A percentile compares a stretch with the other conserved stretches of the same genome.
Evolutionary conservation across 768 basidiomycete genomes (phyloP).

Genomic region (Leccinum aurantiacum): DNA sequence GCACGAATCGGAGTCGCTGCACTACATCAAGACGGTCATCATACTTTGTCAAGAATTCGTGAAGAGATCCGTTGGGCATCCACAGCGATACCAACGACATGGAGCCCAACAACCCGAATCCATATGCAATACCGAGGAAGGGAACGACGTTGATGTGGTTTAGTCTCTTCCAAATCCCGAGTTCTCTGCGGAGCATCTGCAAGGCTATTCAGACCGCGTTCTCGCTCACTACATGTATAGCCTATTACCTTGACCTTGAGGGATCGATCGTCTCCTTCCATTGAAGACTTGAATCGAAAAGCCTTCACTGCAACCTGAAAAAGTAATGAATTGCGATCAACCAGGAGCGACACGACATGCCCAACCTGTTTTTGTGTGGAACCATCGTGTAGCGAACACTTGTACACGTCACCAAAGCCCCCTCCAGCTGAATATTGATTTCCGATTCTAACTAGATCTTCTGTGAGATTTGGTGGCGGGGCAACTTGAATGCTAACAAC

Average conservation of each 20-base stretch:
- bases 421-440: no score
- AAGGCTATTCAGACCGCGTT: not conserved
- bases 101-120: not conserved
- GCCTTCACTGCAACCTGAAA: conserved; percentile 1
- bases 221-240: not conserved
- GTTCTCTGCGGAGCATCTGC: not conserved
- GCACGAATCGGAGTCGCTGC: not conserved
- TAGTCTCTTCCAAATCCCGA: not conserved
- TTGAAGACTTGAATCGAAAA: not conserved
- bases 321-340: not conserved
- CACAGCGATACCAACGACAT: not conserved
- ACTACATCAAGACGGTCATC: not conserved
- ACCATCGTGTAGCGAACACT: no score
- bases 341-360: not conserved
- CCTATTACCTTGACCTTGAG: not conserved
- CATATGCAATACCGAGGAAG: not conserved
- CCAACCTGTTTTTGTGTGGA: not conserved
- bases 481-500: no score
- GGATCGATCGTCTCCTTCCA: not conserved
- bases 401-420: no score
- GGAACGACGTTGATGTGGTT: not conserved
- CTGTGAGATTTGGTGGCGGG: no score
- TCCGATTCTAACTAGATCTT: no score
- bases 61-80: not conserved
- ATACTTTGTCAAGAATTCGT: not conserved